Evolutionary conservation across 139 green algal genomes (phyloP).

Genomic region (Chlorella sp.): DNA sequence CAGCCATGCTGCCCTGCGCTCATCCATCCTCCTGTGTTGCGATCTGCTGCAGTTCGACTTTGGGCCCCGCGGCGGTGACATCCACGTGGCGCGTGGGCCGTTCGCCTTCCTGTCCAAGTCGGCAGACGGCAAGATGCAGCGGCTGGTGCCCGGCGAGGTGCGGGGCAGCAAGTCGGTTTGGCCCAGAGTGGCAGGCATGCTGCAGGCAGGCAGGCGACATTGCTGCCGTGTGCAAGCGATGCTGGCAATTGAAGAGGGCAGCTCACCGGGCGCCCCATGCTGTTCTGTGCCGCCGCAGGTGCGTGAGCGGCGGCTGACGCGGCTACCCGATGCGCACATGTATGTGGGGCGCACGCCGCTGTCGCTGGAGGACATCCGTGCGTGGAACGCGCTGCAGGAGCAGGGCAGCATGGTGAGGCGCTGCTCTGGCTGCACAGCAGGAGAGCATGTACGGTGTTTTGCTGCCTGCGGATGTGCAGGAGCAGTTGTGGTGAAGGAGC

Average conservation of each 20-base stretch:
- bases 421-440: not conserved
- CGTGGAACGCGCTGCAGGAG: slow-evolving; percentile 59
- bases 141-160: slow-evolving; percentile 28
- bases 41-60: slow-evolving; percentile 74
- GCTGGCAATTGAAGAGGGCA: not conserved
- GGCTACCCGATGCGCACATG: slow-evolving; percentile 61
- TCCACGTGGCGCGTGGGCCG: slow-evolving; percentile 49
- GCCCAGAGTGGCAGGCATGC: not conserved
- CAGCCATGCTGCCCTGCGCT: too few species aligned
- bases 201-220: not conserved
- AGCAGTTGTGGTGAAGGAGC: too few species aligned
- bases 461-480: not conserved
- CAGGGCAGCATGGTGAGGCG: slow-evolving; percentile 22
- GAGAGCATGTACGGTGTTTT: not conserved
- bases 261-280: not conserved
- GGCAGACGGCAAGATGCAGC: slow-evolving; percentile 32
- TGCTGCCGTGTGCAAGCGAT: not conserved
- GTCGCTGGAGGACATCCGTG: slow-evolving; percentile 61
- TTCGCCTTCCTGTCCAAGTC: slow-evolving; percentile 44
- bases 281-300: not conserved
- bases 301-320: slow-evolving; percentile 41
- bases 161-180: not conserved
- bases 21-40: too few species aligned
- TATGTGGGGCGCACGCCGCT: slow-evolving; percentile 67
- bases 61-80: slow-evolving; percentile 69